Percentiles rank a stretch among this genome's conserved stretches.
phyloP scores from a whole-genome alignment of 1,284 basidiomycete species.

The Rhizoctonia solani region DNA sequence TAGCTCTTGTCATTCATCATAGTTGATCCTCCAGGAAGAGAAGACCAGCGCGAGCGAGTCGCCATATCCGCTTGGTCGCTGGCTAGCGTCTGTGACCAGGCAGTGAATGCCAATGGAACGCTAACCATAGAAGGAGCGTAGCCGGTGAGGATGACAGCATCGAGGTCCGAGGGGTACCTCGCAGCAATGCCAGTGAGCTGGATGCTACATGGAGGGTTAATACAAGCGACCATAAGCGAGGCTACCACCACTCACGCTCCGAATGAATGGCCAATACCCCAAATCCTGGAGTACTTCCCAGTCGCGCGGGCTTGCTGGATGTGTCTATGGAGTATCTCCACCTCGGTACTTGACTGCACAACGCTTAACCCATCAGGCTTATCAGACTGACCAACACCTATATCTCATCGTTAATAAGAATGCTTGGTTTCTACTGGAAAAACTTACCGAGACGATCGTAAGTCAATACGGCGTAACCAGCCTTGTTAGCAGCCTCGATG shows the following conservation, averaged over 20 bases:
- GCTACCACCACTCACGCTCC: conserved; percentile 42
- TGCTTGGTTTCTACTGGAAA: neutral
- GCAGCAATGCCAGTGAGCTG: conserved; percentile 42
- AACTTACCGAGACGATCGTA: conserved; percentile 47
- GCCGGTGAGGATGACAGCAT: conserved; percentile 47
- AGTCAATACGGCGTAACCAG: conserved; percentile 45
- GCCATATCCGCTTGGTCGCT: conserved; percentile 37
- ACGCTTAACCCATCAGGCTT: conserved; percentile 45
- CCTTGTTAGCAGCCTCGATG: conserved; percentile 42
- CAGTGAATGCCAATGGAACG: conserved; percentile 41
- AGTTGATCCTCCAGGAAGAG: neutral
- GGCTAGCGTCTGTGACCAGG: conserved; percentile 44
- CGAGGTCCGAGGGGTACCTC: conserved; percentile 42
- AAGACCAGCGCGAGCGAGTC: conserved; percentile 17
- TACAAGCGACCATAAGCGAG: neutral
- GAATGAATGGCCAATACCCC: conserved; percentile 46
- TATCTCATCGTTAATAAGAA: conserved; percentile 19
- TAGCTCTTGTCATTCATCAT: conserved; percentile 35
- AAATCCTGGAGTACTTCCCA: conserved; percentile 40
- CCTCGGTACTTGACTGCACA: conserved; percentile 45
- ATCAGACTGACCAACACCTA: conserved; percentile 42
- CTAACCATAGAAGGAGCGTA: conserved; percentile 42
- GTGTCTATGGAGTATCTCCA: conserved; percentile 46
- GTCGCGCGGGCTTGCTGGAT: conserved; percentile 41
- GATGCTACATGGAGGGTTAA: conserved; percentile 37